Percentiles rank a stretch among this genome's conserved stretches.
These are phyloP conservation scores for Pythium biforme DNA, from an alignment of 352 stramenopile species.

Conservation along the genomic window DNA sequence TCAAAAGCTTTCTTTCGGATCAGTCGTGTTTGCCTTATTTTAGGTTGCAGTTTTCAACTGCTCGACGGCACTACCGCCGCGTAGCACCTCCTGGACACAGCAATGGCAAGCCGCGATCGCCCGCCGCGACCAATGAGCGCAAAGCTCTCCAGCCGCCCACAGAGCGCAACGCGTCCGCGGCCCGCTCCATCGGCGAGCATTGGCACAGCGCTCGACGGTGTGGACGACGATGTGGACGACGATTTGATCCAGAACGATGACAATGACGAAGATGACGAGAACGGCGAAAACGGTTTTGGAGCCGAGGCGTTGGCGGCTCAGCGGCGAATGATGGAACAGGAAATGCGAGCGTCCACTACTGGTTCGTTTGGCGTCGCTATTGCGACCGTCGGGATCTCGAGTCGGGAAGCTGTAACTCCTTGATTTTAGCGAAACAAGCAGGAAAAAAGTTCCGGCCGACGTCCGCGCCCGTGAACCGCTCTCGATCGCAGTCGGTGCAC, in stretches of 20 bases:
- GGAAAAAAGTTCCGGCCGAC: conserved; percentile 35
- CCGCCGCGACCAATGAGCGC: conserved; percentile 46
- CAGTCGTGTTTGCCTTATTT: neutral
- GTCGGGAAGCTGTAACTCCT: neutral
- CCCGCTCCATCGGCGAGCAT: neutral
- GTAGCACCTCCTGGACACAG: too few species aligned
- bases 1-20: too few species aligned
- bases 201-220: neutral
- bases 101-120: neutral
- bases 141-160: conserved; percentile 27
- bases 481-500: conserved; percentile 18
- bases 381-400: too few species aligned
- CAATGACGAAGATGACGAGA: conserved; percentile 32
- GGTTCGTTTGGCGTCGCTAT: conserved; percentile 8
- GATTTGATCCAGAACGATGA: conserved; percentile 39
- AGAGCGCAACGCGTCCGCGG: neutral
- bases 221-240: conserved; percentile 25
- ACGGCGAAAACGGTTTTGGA: conserved; percentile 33
- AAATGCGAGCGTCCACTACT: neutral
- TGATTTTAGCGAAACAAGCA: neutral
- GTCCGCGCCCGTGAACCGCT: conserved; percentile 49
- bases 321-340: conserved; percentile 5
- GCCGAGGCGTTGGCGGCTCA: conserved; percentile 30
- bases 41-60: neutral
- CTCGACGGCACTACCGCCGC: too few species aligned